Percentiles rank a stretch among this genome's conserved stretches.
These are phyloP conservation scores for Trametes cingulata DNA, from an alignment of 768 basidiomycete genomes.

Conservation along the genomic window DNA sequence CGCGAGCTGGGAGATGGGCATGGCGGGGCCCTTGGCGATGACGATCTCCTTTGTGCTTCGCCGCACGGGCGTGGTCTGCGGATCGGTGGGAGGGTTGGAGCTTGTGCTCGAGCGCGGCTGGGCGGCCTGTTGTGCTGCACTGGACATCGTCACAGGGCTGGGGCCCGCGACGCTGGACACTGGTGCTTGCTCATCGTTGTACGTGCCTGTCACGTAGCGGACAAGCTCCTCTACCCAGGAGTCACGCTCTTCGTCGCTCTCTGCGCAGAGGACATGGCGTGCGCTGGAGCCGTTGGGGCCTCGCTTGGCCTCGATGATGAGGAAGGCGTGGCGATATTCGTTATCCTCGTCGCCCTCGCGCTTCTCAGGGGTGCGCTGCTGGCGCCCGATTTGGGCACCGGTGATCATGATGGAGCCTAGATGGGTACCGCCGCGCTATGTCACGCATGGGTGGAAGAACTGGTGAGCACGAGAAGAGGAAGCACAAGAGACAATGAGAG, in stretches of 20 bases:
- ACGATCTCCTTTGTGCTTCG: constrained; percentile 57
- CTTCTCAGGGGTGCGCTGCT: constrained; percentile 64
- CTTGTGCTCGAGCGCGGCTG: constrained; percentile 61
- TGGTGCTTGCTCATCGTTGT: constrained; percentile 66
- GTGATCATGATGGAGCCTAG: constrained; percentile 88
- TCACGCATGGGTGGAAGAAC: constrained; percentile 20
- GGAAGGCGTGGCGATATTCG: constrained; percentile 95
- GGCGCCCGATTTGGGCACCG: constrained; percentile 95
- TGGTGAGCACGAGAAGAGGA: constrained; percentile 7
- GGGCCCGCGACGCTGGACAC: constrained; percentile 27
- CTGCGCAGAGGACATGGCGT: constrained; percentile 93
- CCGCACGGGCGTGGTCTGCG: constrained; percentile 37
- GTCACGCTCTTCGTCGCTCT: constrained; percentile 92
- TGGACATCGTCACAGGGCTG: constrained; percentile 18
- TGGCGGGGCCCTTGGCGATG: constrained; percentile 50
- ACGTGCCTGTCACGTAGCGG: constrained; percentile 79
- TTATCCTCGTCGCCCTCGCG: constrained; percentile 77
- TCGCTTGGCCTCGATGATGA: constrained; percentile 89
- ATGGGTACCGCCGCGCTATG: constrained; percentile 85
- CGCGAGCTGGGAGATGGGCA: constrained; percentile 58
- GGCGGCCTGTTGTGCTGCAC: constrained; percentile 1
- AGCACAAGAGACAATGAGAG: constrained; percentile 14
- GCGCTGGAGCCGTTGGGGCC: constrained; percentile 67
- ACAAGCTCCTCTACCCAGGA: constrained; percentile 94
- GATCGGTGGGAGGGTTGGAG: constrained; percentile 45